Percentiles rank a stretch among this genome's conserved stretches.
These are phyloP conservation scores for Elaeagnus macrophylla DNA, from an alignment of 306 rosid species.

Conservation along the genomic window DNA sequence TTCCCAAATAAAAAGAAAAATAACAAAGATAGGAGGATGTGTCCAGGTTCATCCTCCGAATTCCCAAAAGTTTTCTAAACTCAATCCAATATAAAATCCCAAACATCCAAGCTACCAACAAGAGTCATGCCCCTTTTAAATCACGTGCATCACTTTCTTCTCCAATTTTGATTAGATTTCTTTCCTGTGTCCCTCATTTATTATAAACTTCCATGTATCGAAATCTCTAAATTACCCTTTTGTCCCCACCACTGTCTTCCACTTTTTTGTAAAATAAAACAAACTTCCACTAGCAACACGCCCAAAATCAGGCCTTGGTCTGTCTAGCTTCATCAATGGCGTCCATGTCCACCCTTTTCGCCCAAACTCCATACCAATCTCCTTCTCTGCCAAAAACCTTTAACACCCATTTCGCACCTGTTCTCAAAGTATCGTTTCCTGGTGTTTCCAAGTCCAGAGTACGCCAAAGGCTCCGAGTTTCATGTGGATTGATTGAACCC, in stretches of 20 bases:
- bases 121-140: not conserved
- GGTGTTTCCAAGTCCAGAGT: constrained; percentile 3
- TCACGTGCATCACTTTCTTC: not conserved
- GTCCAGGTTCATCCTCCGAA: constrained; percentile 40
- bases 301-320: constrained; percentile 2
- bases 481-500: constrained; percentile 72
- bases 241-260: constrained; percentile 1
- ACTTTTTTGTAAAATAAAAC: not conserved
- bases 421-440: constrained; percentile 22
- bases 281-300: not conserved
- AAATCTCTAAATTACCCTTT: constrained; percentile 1
- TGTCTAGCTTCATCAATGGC: constrained; percentile 64
- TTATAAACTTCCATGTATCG: not conserved
- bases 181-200: not conserved
- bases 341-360: constrained; percentile 66
- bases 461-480: constrained; percentile 40
- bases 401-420: constrained; percentile 38
- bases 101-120: not conserved
- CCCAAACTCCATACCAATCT: constrained; percentile 35
- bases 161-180: not conserved
- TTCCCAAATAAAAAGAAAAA: not conserved
- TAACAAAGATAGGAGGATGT: not conserved
- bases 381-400: constrained; percentile 29
- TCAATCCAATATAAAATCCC: constrained; percentile 1
- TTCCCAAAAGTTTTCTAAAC: not conserved